Percentiles rank a stretch among this genome's conserved stretches.
These are phyloP conservation scores for Ogataea hybrid DNA, from an alignment of 1,139 yeast species.

Conservation along the genomic window DNA sequence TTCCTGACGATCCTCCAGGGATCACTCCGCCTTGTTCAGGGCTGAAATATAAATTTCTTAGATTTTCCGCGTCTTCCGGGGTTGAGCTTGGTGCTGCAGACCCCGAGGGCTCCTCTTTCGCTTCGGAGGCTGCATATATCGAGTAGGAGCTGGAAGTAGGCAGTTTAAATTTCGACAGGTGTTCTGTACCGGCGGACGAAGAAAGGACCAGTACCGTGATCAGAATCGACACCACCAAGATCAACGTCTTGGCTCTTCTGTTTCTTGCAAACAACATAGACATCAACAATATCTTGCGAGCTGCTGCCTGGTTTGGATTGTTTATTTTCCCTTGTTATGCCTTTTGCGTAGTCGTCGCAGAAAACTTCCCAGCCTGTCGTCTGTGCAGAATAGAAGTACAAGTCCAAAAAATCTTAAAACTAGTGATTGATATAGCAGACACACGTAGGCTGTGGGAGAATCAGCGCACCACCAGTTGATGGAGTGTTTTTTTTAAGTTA, in stretches of 20 bases:
- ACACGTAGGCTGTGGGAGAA: neutral
- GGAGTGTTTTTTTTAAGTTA: neutral
- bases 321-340: conserved; percentile 1
- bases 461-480: neutral
- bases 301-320: neutral
- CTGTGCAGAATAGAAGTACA: neutral
- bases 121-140: neutral
- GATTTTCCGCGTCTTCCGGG: conserved; percentile 17
- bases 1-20: conserved; percentile 29
- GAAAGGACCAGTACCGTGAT: conserved; percentile 10
- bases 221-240: conserved; percentile 13
- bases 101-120: neutral
- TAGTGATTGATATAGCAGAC: neutral
- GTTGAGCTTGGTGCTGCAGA: conserved; percentile 10
- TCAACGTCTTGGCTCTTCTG: conserved; percentile 20
- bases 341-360: neutral
- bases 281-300: neutral
- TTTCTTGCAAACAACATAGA: conserved; percentile 19
- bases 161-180: conserved; percentile 8
- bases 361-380: neutral
- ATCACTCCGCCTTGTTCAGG: conserved; percentile 20
- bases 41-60: conserved; percentile 25
- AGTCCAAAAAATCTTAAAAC: neutral
- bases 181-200: conserved; percentile 6
- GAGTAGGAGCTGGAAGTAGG: conserved; percentile 4